phyloP scores from a whole-genome alignment of 768 basidiomycete species.

The Mycena galericulata region DNA sequence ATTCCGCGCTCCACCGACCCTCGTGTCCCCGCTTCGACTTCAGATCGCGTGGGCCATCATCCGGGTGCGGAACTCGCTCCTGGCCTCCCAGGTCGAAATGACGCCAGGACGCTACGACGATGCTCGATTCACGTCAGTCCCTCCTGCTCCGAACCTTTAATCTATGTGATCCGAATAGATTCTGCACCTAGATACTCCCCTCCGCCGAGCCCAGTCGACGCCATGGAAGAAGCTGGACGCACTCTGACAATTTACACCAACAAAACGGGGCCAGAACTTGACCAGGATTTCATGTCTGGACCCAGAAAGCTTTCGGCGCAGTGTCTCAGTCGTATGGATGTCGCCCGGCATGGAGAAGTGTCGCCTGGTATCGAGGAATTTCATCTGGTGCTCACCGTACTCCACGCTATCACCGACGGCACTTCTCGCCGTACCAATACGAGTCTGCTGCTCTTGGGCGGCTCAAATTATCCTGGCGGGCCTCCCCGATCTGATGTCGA shows the following conservation, averaged over 20 bases:
- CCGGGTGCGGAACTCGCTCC: conserved; percentile 19
- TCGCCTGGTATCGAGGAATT: conserved; percentile 17
- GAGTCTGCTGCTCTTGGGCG: conserved; percentile 18
- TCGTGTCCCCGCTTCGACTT: conserved; percentile 23
- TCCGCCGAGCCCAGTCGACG: conserved; percentile 20
- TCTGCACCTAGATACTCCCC: conserved; percentile 11
- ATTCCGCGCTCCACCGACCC: conserved; percentile 20
- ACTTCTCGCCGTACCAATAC: conserved; percentile 12
- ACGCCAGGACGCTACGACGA: conserved; percentile 23
- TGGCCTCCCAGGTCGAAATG: conserved; percentile 28
- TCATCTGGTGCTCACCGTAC: conserved; percentile 15
- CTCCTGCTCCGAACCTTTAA: too few species aligned
- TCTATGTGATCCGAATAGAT: too few species aligned
- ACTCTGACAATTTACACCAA: conserved; percentile 17
- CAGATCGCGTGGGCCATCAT: conserved; percentile 29
- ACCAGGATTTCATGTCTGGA: conserved; percentile 19
- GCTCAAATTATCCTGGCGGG: conserved; percentile 13
- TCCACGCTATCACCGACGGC: conserved; percentile 31
- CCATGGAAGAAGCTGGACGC: conserved; percentile 27
- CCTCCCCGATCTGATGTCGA: conserved; percentile 15
- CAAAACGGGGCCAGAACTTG: conserved; percentile 22
- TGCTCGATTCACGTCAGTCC: conserved; percentile 21
- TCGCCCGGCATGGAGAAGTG: conserved; percentile 6
- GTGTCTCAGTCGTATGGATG: conserved; percentile 27
- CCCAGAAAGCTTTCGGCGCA: conserved; percentile 12